phyloP scores from a whole-genome alignment of 306 rosid species.

The Fragaria nilgerrensis region DNA sequence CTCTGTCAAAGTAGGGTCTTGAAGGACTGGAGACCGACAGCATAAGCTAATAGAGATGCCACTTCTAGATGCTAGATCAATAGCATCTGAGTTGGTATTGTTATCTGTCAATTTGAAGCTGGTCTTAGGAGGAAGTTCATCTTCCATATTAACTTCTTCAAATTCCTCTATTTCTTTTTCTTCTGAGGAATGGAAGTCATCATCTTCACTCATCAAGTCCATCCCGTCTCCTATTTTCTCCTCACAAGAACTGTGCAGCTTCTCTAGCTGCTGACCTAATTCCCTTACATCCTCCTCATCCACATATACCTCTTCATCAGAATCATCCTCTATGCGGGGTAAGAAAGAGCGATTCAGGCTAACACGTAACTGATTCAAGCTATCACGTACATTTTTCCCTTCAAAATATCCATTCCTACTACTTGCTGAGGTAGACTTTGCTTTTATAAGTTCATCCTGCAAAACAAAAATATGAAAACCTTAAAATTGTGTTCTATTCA shows the following conservation, averaged over 20 bases:
- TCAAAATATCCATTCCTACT: conserved; percentile 54
- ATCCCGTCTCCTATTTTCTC: conserved; percentile 39
- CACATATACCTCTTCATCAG: conserved; percentile 57
- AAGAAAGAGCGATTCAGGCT: conserved; percentile 86
- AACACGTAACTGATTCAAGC: conserved; percentile 77
- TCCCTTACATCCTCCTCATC: conserved; percentile 69
- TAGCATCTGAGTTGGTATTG: conserved; percentile 37
- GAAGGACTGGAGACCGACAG: conserved; percentile 51
- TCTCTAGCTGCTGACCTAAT: conserved; percentile 61
- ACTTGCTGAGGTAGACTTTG: conserved; percentile 57
- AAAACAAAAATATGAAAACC: conserved; percentile 13
- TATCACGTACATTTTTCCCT: conserved; percentile 70
- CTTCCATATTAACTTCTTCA: conserved; percentile 42
- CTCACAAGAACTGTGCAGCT: conserved; percentile 57
- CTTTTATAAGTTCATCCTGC: conserved; percentile 92
- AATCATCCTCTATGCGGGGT: conserved; percentile 52
- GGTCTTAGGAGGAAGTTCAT: conserved; percentile 39
- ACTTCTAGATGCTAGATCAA: conserved; percentile 45
- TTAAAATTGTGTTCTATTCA: conserved; percentile 13
- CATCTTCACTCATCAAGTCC: conserved; percentile 47
- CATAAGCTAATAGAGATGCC: conserved; percentile 65
- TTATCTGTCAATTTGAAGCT: conserved; percentile 36
- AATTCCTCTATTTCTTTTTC: conserved; percentile 52
- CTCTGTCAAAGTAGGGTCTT: conserved; percentile 76
- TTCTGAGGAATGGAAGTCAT: conserved; percentile 35